A percentile compares a stretch with the other conserved stretches of the same genome.
phyloP scores from a whole-genome alignment of 768 basidiomycete genomes.

The Mycena latifolia region DNA sequence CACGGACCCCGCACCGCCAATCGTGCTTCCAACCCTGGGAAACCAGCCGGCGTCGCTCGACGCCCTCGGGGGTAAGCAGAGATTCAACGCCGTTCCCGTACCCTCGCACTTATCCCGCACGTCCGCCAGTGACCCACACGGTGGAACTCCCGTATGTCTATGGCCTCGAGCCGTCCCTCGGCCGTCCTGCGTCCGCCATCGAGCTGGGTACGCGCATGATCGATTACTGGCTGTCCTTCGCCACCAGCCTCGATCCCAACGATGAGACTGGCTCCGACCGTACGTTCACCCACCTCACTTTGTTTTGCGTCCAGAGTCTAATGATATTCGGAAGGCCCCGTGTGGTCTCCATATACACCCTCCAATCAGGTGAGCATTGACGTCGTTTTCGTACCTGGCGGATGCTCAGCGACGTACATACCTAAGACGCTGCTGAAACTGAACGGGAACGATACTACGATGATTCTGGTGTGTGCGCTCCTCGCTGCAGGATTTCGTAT shows the following conservation, averaged over 20 bases:
- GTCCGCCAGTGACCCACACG: slow-evolving; percentile 42
- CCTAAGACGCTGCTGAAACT: not conserved
- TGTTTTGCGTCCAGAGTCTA: not conserved
- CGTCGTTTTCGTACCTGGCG: no score
- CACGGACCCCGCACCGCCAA: slow-evolving; percentile 41
- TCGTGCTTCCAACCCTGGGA: not conserved
- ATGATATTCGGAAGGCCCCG: slow-evolving; percentile 1
- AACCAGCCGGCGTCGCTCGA: no score
- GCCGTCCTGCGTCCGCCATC: slow-evolving; percentile 34
- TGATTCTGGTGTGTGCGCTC: not conserved
- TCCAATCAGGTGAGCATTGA: not conserved
- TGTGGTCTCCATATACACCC: slow-evolving; percentile 7
- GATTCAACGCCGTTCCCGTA: no score
- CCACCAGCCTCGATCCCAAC: slow-evolving; percentile 55
- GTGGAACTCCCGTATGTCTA: slow-evolving; percentile 46
- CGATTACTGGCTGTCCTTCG: slow-evolving; percentile 61
- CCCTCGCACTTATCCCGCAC: no score
- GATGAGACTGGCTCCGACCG: slow-evolving; percentile 48
- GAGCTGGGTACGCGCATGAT: slow-evolving; percentile 50
- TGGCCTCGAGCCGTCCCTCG: slow-evolving; percentile 28
- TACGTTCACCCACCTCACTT: not conserved
- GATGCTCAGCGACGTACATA: not conserved
- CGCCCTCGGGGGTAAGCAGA: no score
- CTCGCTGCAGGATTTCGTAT: not conserved
- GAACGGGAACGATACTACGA: not conserved